Evolutionary conservation across 257 asterid genomes (phyloP), one percentile per base, ranked within the genome.

Genomic region (Fraxinus quadrangulata): DNA sequence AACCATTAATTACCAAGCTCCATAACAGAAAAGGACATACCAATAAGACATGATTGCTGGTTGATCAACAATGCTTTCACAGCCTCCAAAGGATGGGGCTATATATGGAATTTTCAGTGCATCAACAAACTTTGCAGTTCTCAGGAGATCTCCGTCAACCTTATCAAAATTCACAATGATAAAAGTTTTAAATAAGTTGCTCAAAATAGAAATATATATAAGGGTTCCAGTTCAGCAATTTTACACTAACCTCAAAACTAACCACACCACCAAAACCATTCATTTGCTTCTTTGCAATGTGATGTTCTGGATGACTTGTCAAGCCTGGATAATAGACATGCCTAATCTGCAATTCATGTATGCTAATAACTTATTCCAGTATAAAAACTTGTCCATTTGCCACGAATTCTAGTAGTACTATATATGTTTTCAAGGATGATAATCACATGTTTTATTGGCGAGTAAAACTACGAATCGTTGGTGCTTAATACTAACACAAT

Each of bases 31-130:
- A n/a, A 10, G 24, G 10, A 21, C 89, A 49, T 86, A 94, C 98
- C 97, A 94, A 75, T 92, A 94, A 76, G 98, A 94, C 98, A 94
- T 92, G n/a, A 94, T 92, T 59, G 98, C 97, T 68, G 98, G 98
- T 85, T 90, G 98, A 75, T 94, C 97, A 66, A 94, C 96, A 75
- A 94, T 94, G 91, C 98, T 92, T 85, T 94, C 98, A 61, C 91
- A 87, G 54, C 98, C 98, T 75, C 98, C 98, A 81, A 94, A 94
- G 19, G 98, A 94, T 1, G 98, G 98, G 80, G 98, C 98, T 56
- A 94, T 92, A 80, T 94, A 94, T 6, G 98, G 93, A 66, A 94
- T 94, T 79, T 74, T 86, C 82, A 94, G 82, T 3, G 96, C 85
- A 81, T 94, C 98, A 17, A 94, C 30, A 71, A 94, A 94, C 80